Evolutionary conservation across 2,329 filamentous ascomycete genomes (phyloP).

Genomic region (Ophiocordyceps sinensis): DNA sequence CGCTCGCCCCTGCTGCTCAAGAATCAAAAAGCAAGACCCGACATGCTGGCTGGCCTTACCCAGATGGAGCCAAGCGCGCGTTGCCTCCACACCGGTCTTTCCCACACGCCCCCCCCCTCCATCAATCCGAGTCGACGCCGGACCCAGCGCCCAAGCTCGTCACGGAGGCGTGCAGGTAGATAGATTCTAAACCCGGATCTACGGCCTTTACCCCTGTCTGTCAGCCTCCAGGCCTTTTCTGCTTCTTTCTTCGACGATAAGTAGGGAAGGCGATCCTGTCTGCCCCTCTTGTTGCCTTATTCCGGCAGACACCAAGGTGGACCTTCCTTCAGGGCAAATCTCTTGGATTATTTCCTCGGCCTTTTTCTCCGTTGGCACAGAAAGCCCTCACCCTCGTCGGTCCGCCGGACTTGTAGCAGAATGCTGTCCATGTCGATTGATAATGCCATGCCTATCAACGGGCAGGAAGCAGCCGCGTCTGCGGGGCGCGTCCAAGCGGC

Average conservation of each 20-base stretch:
- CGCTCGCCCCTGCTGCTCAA: background rate
- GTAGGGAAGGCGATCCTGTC: too few relatives aligned
- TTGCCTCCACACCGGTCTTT: background rate
- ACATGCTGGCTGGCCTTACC: conserved; percentile 4
- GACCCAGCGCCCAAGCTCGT: background rate
- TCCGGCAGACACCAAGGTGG: too few relatives aligned
- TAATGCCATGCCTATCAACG: conserved; percentile 27
- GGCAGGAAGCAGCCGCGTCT: conserved; percentile 16
- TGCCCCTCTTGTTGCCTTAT: too few relatives aligned
- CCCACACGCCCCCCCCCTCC: background rate
- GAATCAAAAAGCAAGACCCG: conserved; percentile 4
- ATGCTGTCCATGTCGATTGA: conserved; percentile 43
- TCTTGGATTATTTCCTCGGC: too few relatives aligned
- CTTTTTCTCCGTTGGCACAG: too few relatives aligned
- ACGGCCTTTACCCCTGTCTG: background rate
- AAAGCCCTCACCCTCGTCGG: too few relatives aligned
- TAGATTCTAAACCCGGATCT: background rate
- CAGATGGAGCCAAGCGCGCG: conserved; percentile 1
- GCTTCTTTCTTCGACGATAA: background rate
- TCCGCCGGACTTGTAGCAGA: conserved; percentile 2
- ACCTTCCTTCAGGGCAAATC: too few relatives aligned
- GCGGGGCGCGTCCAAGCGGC: conserved; percentile 3
- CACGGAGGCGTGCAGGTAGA: background rate
- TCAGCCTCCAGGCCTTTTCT: background rate
- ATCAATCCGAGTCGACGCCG: background rate